These are phyloP conservation scores for Rhododendron simsii DNA, from an alignment of 148 eudicot species.

Conservation along the genomic window DNA sequence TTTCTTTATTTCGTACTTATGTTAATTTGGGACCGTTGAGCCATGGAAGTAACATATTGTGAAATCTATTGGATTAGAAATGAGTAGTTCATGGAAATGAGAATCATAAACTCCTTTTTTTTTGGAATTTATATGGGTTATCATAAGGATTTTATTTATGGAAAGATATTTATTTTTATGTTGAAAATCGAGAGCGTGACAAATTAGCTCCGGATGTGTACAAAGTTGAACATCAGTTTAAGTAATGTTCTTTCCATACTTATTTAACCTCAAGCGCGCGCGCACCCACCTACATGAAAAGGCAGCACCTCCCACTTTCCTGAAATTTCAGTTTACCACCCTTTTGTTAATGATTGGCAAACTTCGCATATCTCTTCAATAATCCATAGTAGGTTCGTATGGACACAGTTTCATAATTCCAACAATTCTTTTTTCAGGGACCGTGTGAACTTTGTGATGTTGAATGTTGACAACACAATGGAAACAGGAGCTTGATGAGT, in stretches of 20 bases:
- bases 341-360: not conserved
- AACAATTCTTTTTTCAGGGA: conserved; percentile 41
- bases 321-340: not conserved
- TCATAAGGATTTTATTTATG: too few relatives aligned
- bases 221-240: conserved; percentile 90
- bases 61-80: too few relatives aligned
- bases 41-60: too few relatives aligned
- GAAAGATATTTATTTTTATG: too few relatives aligned
- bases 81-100: too few relatives aligned
- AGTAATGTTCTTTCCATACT: conserved; percentile 32
- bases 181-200: too few relatives aligned
- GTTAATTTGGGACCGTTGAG: too few relatives aligned
- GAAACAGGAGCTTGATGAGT: conserved; percentile 98
- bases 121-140: too few relatives aligned
- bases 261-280: not conserved
- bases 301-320: not conserved
- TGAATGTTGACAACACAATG: conserved; percentile 98
- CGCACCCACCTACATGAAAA: not conserved
- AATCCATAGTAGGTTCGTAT: not conserved
- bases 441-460: conserved; percentile 91
- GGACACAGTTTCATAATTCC: not conserved
- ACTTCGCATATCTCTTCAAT: not conserved
- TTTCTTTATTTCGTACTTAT: too few relatives aligned
- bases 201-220: conserved; percentile 75
- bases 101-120: too few relatives aligned